Evolutionary conservation across 805 yeast species (phyloP), one percentile per base, ranked within the genome.

Genomic region (Clavispora vitiphila): DNA sequence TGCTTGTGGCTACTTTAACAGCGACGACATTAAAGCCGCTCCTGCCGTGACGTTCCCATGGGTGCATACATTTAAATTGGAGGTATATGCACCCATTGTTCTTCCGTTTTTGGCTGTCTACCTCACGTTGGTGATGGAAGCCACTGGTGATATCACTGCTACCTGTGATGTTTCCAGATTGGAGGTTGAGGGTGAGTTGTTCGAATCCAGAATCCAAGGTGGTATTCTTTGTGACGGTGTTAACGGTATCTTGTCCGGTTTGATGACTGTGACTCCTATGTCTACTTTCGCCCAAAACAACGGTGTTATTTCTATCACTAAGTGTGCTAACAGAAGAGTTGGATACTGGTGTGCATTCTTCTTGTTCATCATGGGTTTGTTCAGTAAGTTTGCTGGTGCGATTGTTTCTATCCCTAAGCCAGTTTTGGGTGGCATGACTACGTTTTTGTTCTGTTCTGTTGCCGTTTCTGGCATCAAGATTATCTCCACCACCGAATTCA

Each of bases 231-330:
- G 95, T 15, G 96, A 89, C 62, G 96, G 96, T 35, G 54, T 86
- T 51, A 84, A 84, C 60, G 90, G 96, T 46, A 54, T 83, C 18
- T 48, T 88, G 3, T 83, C 93, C 12, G 88, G 89, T 34, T 69
- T 89, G 35, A 76, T 80, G 75, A 88, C 96, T 16, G 68, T 85
- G 41, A 84, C 96, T n/a, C 96, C 96, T 43, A 72, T 88, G 79
- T 81, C 95, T 10, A 83, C 93, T 0, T 90, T 90, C 69, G 96
- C 96, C 11, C 96, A 89, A 66, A 90, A 90, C 67, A 90, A 90
- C 61, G 96, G 96, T 72, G 96, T 89, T 44, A 88, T 89, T 51
- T 82, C 95, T 32, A 74, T 90, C 61, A 90, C 96, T 37, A 87
- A 86, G 61, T 88, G 96, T 67, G 96, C 96, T 37, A 81, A 86